Evolutionary conservation across 805 yeast species (phyloP), one percentile per base, ranked within the genome.

Genomic region (Hanseniaspora vineae): DNA sequence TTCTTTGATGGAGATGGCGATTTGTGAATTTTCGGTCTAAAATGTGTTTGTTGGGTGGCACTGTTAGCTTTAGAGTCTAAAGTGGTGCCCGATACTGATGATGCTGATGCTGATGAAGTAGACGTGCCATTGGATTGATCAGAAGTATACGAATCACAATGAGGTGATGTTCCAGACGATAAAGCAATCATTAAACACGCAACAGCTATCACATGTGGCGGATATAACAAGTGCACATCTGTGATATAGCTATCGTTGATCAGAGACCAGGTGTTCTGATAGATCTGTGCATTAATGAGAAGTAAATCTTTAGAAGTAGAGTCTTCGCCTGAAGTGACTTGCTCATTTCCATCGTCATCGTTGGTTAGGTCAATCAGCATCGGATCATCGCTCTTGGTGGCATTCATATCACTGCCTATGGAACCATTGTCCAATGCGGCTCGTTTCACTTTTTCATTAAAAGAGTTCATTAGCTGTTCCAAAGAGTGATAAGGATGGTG

Each of bases 191-290:
- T 88, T n/a, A 89, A 66, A 11, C 96, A 76, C 0, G 92, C 77
- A 39, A 83, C 65, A 2, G 97, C 95, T 9, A 89, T 75, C 11
- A 88, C 76, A 65, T 89, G 96, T 0, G 98, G 98, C 0, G 97
- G 90, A 52, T 77, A 81, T 14, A 89, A 60, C 44, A 92, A 64
- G 49, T 86, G 90, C 15, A 85, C 67, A 61, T 92, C 97, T 0
- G 96, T 87, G 42, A 87, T 80, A 61, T 84, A 89, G 52, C 89
- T 77, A 60, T 90, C 97, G 61, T 88, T 92, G 35, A 92, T 75
- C 45, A 89, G 70, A 0, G 94, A 82, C 97, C 97, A 92, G 10
- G 85, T 72, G 42, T 84, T 78, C 58, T 90, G 96, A 32, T 83
- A 60, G 57, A 89, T 97, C 42, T 78, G 84, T 2, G 75, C 71